Conservation (phyloP, 176 grass and related monocot genomes). For the Canna indica region DNA sequence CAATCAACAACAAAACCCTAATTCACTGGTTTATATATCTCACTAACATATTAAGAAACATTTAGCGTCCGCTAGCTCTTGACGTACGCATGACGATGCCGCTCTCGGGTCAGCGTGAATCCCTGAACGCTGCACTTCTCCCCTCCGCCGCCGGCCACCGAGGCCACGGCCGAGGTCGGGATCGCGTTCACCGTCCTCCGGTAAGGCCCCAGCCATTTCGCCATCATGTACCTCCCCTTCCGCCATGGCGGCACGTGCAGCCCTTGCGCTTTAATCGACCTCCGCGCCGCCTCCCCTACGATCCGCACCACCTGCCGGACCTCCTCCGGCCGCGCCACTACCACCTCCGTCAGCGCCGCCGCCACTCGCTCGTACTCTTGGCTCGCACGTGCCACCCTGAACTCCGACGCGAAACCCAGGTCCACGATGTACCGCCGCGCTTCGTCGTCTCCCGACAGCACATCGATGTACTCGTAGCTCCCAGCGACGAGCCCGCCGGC, state of each 20-base stretch:
- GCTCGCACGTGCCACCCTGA: slow-evolving; percentile 70
- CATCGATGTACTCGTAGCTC: slow-evolving; percentile 46
- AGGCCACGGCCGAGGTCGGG: neutral
- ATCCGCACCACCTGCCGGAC: slow-evolving; percentile 47
- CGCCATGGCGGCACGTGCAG: slow-evolving; percentile 91
- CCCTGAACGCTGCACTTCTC: slow-evolving; percentile 28
- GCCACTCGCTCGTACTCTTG: slow-evolving; percentile 47
- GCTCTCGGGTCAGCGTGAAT: too few species aligned
- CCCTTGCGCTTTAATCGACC: slow-evolving; percentile 42
- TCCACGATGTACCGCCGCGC: slow-evolving; percentile 83
- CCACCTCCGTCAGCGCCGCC: too few species aligned
- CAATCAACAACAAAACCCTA: too few species aligned
- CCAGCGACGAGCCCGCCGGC: slow-evolving; percentile 21
- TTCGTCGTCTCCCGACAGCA: neutral
- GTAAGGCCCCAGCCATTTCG: slow-evolving; percentile 91
- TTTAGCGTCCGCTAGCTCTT: too few species aligned
- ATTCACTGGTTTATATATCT: too few species aligned
- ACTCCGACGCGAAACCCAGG: slow-evolving; percentile 41
- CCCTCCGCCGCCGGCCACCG: neutral
- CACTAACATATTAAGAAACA: too few species aligned
- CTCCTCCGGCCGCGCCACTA: slow-evolving; percentile 26
- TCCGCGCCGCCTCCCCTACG: slow-evolving; percentile 38
- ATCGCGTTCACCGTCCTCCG: slow-evolving; percentile 37
- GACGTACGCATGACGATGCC: too few species aligned
- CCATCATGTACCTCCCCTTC: slow-evolving; percentile 73